A percentile compares a stretch with the other conserved stretches of the same genome.
phyloP scores from a whole-genome alignment of 129 eudicot species.

The Escallonia herrerae region DNA sequence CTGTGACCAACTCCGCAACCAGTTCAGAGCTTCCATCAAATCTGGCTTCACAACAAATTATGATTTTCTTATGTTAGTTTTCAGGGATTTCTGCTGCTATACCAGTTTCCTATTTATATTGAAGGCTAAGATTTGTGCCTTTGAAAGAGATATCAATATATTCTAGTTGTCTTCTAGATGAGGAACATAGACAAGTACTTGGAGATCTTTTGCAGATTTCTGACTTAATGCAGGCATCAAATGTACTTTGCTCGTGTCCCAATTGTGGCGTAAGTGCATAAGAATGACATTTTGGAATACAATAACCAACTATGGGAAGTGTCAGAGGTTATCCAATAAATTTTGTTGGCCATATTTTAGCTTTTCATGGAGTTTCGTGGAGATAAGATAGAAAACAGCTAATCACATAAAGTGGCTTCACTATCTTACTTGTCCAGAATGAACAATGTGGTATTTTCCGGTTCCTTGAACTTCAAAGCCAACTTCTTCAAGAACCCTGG shows the following conservation, averaged over 20 bases:
- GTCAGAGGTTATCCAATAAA: background rate
- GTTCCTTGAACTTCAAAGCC: conserved; percentile 70
- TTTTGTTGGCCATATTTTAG: background rate
- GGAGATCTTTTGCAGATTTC: no score
- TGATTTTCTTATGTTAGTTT: conserved; percentile 16
- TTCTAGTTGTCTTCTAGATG: no score
- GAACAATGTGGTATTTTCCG: conserved; percentile 82
- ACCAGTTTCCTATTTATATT: no score
- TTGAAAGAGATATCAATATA: no score
- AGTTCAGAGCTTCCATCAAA: conserved; percentile 96
- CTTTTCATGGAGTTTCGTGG: no score
- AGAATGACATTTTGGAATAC: background rate
- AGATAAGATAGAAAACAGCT: background rate
- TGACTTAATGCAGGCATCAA: background rate
- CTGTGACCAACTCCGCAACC: conserved; percentile 88
- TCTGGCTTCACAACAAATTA: conserved; percentile 63
- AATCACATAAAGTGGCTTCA: background rate
- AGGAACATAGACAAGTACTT: no score
- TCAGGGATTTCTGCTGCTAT: background rate
- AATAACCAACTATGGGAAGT: background rate
- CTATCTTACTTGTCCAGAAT: conserved; percentile 83
- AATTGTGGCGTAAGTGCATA: background rate
- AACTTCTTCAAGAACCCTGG: conserved; percentile 86
- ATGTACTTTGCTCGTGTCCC: background rate
- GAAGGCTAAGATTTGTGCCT: no score